Evolutionary conservation across 1,284 basidiomycete species (phyloP).

Genomic region (Hemileia vastatrix): DNA sequence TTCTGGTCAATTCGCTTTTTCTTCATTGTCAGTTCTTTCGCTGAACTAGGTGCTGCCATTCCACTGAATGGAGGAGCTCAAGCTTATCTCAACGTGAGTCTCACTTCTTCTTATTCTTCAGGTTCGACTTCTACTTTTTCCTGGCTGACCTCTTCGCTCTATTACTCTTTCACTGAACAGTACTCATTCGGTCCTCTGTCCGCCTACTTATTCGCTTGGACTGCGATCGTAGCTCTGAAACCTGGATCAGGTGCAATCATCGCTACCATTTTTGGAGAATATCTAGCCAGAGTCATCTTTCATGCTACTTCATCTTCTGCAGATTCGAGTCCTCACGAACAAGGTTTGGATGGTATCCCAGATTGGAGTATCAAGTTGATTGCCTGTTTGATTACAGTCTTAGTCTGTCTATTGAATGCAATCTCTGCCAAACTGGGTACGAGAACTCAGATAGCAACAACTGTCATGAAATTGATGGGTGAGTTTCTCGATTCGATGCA

Average conservation of each 20-base stretch:
- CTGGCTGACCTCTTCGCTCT: not conserved
- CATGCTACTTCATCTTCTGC: slow-evolving; percentile 27
- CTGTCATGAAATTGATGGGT: no score
- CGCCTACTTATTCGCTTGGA: slow-evolving; percentile 55
- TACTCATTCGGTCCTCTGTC: slow-evolving; percentile 80
- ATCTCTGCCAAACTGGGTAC: slow-evolving; percentile 34
- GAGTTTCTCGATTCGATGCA: no score
- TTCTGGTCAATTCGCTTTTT: no score
- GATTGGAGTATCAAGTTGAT: slow-evolving; percentile 36
- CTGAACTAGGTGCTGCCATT: slow-evolving; percentile 47
- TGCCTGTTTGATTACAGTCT: slow-evolving; percentile 28
- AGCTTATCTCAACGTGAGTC: slow-evolving; percentile 85
- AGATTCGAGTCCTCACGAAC: slow-evolving; percentile 2
- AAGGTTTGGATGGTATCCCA: slow-evolving; percentile 31
- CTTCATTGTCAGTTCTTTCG: no score
- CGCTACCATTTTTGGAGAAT: slow-evolving; percentile 14
- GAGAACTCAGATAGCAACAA: slow-evolving; percentile 35
- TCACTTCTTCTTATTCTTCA: not conserved
- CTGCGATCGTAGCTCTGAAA: slow-evolving; percentile 44
- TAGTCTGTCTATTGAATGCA: slow-evolving; percentile 33
- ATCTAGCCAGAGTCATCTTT: slow-evolving; percentile 31
- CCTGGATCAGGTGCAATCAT: slow-evolving; percentile 21
- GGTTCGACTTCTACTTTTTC: not conserved
- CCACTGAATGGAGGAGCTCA: slow-evolving; percentile 71
- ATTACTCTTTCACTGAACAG: slow-evolving; percentile 3